Conservation (phyloP, 2,329 filamentous ascomycete species). For the Trichophyton mentagrophytes region DNA sequence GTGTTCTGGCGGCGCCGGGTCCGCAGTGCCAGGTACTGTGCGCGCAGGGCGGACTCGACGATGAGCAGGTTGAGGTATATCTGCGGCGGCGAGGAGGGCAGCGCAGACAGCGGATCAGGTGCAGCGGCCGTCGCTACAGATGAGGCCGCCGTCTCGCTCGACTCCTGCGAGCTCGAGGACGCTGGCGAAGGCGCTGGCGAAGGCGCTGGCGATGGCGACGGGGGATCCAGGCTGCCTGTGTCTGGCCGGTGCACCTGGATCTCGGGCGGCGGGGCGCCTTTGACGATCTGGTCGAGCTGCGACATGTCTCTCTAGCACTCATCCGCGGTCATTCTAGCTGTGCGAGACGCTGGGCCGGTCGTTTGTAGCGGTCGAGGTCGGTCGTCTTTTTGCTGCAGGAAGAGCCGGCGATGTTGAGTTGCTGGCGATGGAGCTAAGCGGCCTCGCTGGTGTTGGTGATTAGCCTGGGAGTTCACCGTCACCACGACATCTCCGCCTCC, state of each 20-base stretch:
- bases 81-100: slow-evolving; percentile 84
- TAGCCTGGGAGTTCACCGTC: too few relatives aligned
- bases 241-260: slow-evolving; percentile 29
- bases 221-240: slow-evolving; percentile 26
- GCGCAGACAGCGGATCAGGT: slow-evolving; percentile 60
- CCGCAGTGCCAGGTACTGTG: slow-evolving; percentile 83
- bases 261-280: slow-evolving; percentile 63
- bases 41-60: slow-evolving; percentile 82
- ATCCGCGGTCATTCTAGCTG: too few relatives aligned
- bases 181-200: slow-evolving; percentile 20
- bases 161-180: background rate
- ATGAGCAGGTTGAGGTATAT: slow-evolving; percentile 98
- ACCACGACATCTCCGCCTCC: too few relatives aligned
- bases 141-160: background rate
- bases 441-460: too few relatives aligned
- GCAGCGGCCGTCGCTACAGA: slow-evolving; percentile 18
- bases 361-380: too few relatives aligned
- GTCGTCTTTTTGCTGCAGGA: too few relatives aligned
- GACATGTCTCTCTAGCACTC: slow-evolving; percentile 28
- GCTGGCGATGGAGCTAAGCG: background rate
- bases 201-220: too few relatives aligned
- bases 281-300: slow-evolving; percentile 76
- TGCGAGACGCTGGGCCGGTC: too few relatives aligned
- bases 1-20: slow-evolving; percentile 82
- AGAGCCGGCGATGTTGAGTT: background rate